A percentile compares a stretch with the other conserved stretches of the same genome.
Evolutionary conservation across 164 flowering plant species (phyloP).

Genomic region (Hamamelis virginiana): DNA sequence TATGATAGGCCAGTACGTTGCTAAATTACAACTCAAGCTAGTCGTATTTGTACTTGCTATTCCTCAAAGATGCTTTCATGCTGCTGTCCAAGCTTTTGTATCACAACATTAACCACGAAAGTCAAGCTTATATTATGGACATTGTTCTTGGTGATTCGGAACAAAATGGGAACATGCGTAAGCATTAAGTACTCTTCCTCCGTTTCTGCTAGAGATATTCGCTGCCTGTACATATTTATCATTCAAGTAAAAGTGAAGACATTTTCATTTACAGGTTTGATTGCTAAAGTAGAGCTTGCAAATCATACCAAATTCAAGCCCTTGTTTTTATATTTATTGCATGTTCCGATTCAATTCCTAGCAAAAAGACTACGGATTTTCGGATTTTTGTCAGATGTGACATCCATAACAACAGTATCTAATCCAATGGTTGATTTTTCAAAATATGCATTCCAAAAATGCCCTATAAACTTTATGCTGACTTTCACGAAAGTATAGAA

Average conservation of each 20-base stretch:
- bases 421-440: no score
- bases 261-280: background rate
- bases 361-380: no score
- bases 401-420: no score
- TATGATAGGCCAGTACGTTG: slow-evolving; percentile 78
- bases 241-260: background rate
- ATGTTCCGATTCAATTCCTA: no score
- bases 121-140: background rate
- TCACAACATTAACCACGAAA: background rate
- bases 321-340: no score
- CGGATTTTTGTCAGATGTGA: no score
- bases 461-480: no score
- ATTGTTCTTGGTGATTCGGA: no score
- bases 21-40: slow-evolving; percentile 22
- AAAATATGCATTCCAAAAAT: no score
- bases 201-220: background rate
- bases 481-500: no score
- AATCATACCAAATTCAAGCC: no score
- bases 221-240: background rate
- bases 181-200: background rate
- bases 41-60: background rate
- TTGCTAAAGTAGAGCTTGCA: no score
- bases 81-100: background rate
- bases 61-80: slow-evolving; percentile 6
- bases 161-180: background rate